Base-by-base conservation (phyloP, 1,139 yeast species). In the Hyphopichia fennica region DNA sequence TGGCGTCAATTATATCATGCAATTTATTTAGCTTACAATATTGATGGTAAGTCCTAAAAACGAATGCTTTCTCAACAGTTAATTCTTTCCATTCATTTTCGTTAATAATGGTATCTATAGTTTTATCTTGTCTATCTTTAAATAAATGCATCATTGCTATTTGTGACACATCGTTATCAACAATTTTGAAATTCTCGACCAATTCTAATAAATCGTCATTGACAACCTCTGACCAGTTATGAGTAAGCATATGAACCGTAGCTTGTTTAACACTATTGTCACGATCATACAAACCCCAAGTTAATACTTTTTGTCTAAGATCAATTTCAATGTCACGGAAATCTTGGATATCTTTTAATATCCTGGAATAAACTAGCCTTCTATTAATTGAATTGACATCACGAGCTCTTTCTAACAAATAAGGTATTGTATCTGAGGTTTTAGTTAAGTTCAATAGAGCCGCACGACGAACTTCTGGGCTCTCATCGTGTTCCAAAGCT, bases 271-370 rank as follows among this genome's bases (percentile, higher is more conserved):
- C 98, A 5, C 72, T 56, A 7, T 75, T 79, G 48, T 91, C 96
- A 50, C 98, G 80, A 62, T 93, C 99, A 49, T 81, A 81, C 39
- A 93, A 69, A 1, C 99, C 99, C 90, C 96, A 87, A 39, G 75
- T 72, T 27, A 93, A 69, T 18, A 93, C 60, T 48, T 77, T 75
- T 45, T 86, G 93, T 40, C 96, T 68, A 40, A 79, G 71, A n/a
- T 69, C 69, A 37, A 78, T 67, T 39, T 80, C 41, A 5, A 93
- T 67, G 7, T 74, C 69, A 39, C 83, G 69, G 57, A 87, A 84
- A 46, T 81, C 87, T 6, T 87, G 87, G 51, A 88, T 67, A 31
- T 82, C 84, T 45, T 82, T 82, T 43, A 89, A 64, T 1, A 87
- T 72, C 44, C 87, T 75, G 1, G 93, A 73, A 61, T 79, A 93